Base-by-base conservation (phyloP, 176 grass and related monocot species). In the Oryza punctata region DNA sequence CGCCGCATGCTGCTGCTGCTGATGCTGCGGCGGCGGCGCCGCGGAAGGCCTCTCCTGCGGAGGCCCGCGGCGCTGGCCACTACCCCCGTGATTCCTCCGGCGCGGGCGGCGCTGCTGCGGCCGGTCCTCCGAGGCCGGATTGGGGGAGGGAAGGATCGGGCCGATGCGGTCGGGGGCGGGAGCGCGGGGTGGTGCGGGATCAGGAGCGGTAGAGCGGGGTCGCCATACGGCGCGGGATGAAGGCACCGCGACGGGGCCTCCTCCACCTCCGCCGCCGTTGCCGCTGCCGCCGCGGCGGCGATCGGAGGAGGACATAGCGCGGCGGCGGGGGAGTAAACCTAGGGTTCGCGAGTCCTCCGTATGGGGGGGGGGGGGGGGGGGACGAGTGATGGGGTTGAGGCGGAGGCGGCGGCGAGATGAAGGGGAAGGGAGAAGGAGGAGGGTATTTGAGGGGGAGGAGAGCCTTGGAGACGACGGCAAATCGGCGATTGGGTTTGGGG, bases 391-490 rank as follows among this genome's bases (percentile, higher is more conserved):
- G 41, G 16, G 29, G 6, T 77, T 26, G 40, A 28, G 19, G 60
- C 12, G 29, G 44, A 0, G 81, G 16, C 1, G 9, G 15, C 12
- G 50, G 72, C 4, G 52, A 28, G 43, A 63, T 72, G 68, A 35
- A 15, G 10, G 67, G 73, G 72, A 30, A 6, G 73, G 38, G 46
- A 63, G 52, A 44, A 11, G 38, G 71, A 66, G 27, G 43, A 25
- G 25, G 74, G 85, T 76, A 88, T 91, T 86, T 71, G 80, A 83
- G 24, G 67, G 19, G 59, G 49, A 67, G 68, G 54, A 78, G 73
- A 93, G 73, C 89, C 91, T 91, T 94, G 91, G 91, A 72, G 91
- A 84, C 24, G 57, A 86, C 79, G 90, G 90, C 85, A 68, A 81
- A 21, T 74, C 63, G 77, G 77, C 59, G 75, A 52, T 5, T 43